A percentile compares a stretch with the other conserved stretches of the same genome.
Evolutionary conservation across 2,329 filamentous ascomycete genomes (phyloP).

Genomic region (Coniochaeta sp.): DNA sequence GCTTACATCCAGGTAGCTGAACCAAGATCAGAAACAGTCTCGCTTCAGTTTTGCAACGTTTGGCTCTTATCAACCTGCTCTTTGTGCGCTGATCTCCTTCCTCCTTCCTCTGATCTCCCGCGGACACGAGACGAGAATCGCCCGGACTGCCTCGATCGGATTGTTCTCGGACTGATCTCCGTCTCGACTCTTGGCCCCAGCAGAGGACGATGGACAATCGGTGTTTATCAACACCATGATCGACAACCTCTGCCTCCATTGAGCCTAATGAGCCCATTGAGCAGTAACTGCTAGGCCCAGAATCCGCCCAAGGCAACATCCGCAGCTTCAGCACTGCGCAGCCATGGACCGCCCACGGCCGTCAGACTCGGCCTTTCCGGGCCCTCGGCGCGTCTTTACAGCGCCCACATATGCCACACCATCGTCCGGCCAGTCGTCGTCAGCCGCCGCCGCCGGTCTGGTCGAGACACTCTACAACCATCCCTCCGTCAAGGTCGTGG

Average conservation of each 20-base stretch:
- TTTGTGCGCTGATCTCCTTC: not conserved
- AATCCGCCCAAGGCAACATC: slow-evolving; percentile 2
- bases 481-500: slow-evolving; percentile 61
- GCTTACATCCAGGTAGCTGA: not conserved
- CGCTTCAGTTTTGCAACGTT: not conserved
- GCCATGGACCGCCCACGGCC: slow-evolving; percentile 16
- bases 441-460: slow-evolving; percentile 20
- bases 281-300: not conserved
- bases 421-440: slow-evolving; percentile 10
- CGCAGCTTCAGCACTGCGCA: not conserved
- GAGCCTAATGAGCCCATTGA: no score
- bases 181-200: not conserved
- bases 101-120: not conserved
- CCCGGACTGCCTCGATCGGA: no score
- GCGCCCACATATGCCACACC: slow-evolving; percentile 21
- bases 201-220: not conserved
- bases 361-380: slow-evolving; percentile 10
- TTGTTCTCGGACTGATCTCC: not conserved
- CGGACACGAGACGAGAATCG: not conserved
- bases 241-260: not conserved
- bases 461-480: slow-evolving; percentile 72
- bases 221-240: not conserved
- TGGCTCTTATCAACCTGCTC: not conserved
- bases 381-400: slow-evolving; percentile 25
- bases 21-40: not conserved